A percentile compares a stretch with the other conserved stretches of the same genome.
Conservation (phyloP, 371 early-diverging fungal genomes). For the Mortierella sp. region DNA sequence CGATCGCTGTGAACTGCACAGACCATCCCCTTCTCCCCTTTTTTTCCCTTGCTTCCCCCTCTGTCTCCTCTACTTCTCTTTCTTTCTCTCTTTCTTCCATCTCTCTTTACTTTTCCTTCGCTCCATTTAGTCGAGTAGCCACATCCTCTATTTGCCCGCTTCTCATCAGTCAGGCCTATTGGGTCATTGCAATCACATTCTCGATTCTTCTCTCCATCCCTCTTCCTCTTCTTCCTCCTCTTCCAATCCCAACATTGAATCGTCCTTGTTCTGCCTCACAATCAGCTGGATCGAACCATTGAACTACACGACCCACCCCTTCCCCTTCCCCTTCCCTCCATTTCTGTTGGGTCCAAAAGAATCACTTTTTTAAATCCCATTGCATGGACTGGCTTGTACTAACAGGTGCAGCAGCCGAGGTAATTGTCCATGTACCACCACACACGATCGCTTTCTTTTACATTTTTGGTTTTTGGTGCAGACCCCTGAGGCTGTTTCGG, state of each 20-base stretch:
- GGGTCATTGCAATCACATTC: no score
- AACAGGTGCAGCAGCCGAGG: conserved; percentile 38
- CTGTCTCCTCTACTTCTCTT: conserved; percentile 2
- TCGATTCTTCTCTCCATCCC: conserved; percentile 9
- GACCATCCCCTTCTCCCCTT: neutral
- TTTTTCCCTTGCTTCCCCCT: neutral
- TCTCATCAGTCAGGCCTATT: no score
- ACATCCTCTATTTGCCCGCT: no score
- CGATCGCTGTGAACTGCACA: no score
- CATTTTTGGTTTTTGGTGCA: no score
- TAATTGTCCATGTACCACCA: conserved; percentile 5
- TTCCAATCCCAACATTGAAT: neutral
- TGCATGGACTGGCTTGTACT: conserved; percentile 35
- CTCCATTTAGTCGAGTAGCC: no score
- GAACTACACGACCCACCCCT: no score
- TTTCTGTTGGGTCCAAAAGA: neutral
- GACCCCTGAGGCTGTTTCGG: no score
- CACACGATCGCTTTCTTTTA: neutral
- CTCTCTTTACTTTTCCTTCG: neutral
- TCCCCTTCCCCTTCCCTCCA: neutral
- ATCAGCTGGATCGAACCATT: no score
- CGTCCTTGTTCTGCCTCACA: no score
- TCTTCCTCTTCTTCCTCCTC: conserved; percentile 4
- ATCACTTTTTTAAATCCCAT: neutral
- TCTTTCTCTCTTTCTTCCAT: neutral